Percentiles rank a stretch among this genome's conserved stretches.
Evolutionary conservation across 2,329 filamentous ascomycete species (phyloP).

Genomic region (Bretziella fagacearum): DNA sequence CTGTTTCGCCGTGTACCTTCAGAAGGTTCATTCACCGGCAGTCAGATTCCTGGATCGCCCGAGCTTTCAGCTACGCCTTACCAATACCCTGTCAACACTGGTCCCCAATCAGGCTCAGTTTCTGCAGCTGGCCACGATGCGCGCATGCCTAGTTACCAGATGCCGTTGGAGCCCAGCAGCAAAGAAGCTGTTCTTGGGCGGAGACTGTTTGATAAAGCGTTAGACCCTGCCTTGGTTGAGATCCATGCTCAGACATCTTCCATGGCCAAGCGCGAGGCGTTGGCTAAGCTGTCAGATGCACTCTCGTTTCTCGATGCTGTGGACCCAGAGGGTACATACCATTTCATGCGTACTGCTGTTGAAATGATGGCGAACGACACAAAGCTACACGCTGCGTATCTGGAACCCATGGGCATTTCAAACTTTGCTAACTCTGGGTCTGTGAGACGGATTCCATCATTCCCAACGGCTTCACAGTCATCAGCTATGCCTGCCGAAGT

Average conservation of each 20-base stretch:
- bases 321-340: slow-evolving; percentile 79
- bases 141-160: slow-evolving; percentile 30
- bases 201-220: slow-evolving; percentile 60
- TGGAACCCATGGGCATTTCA: slow-evolving; percentile 19
- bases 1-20: slow-evolving; percentile 78
- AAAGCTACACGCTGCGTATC: slow-evolving; percentile 39
- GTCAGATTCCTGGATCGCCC: slow-evolving; percentile 19
- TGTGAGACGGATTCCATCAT: slow-evolving; percentile 2
- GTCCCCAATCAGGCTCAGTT: neutral
- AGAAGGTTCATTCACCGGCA: slow-evolving; percentile 34
- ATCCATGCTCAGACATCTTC: slow-evolving; percentile 61
- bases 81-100: slow-evolving; percentile 19
- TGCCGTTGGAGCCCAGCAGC: slow-evolving; percentile 39
- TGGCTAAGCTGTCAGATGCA: slow-evolving; percentile 69
- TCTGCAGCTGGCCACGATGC: slow-evolving; percentile 40
- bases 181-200: slow-evolving; percentile 76
- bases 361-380: slow-evolving; percentile 54
- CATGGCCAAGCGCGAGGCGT: slow-evolving; percentile 57
- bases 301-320: slow-evolving; percentile 70
- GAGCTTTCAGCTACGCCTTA: slow-evolving; percentile 16
- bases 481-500: slow-evolving; percentile 18
- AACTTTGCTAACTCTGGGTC: slow-evolving; percentile 11
- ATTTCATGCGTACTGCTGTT: slow-evolving; percentile 63
- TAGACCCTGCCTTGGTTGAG: slow-evolving; percentile 74
- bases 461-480: neutral